Conservation (phyloP, 192 early-diverging fungal species). For the Martensiomyces pterosporus region DNA sequence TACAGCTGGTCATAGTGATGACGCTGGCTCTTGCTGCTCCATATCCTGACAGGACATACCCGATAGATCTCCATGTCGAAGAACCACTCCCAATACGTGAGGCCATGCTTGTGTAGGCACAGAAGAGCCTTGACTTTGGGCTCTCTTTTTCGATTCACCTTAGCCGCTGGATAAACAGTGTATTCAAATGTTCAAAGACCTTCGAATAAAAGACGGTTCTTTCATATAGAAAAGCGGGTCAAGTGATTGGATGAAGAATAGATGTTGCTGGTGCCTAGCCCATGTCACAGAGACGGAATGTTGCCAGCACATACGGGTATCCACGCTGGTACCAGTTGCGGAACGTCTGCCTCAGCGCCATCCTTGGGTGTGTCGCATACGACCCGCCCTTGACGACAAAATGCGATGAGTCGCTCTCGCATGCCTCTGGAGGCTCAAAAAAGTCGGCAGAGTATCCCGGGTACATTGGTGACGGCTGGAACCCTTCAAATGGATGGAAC, state of each 20-base stretch:
- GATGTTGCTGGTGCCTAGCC: neutral
- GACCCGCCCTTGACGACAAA: constrained; percentile 75
- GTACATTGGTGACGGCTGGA: constrained; percentile 62
- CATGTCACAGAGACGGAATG: constrained; percentile 58
- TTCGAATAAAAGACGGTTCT: too few relatives aligned
- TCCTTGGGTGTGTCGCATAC: constrained; percentile 81
- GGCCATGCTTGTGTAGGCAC: constrained; percentile 9
- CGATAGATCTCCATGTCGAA: constrained; percentile 31
- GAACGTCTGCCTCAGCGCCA: constrained; percentile 67
- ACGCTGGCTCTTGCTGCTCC: too few relatives aligned
- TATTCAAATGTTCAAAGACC: too few relatives aligned
- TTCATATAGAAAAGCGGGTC: too few relatives aligned
- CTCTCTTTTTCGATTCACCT: neutral
- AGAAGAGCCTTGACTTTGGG: too few relatives aligned
- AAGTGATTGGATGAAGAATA: constrained; percentile 2
- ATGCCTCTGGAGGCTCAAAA: constrained; percentile 61
- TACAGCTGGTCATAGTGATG: too few relatives aligned
- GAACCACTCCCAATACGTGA: constrained; percentile 19
- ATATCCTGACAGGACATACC: too few relatives aligned
- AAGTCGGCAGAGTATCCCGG: constrained; percentile 91
- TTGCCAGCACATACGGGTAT: constrained; percentile 81
- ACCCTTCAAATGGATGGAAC: constrained; percentile 60
- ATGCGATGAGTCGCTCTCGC: constrained; percentile 56
- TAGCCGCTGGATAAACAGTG: too few relatives aligned
- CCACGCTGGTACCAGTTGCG: constrained; percentile 89